Conservation (phyloP, 768 basidiomycete genomes). For the Tulasnella sp. region DNA sequence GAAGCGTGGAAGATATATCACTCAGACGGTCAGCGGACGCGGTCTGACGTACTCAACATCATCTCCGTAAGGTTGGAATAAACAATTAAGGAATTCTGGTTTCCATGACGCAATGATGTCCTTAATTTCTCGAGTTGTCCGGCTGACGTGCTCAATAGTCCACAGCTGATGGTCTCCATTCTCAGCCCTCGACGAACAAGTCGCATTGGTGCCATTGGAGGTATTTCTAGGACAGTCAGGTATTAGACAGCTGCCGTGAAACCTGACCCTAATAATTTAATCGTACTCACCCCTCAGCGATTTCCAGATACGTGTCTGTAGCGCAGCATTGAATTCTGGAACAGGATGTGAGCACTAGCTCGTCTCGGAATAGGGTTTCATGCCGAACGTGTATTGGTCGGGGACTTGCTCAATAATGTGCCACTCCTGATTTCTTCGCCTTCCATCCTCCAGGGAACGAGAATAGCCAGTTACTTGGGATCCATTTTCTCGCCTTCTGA, state of each 20-base stretch:
- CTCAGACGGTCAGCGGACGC: too few relatives aligned
- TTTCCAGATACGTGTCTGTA: not conserved
- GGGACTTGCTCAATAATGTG: not conserved
- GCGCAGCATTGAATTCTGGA: not conserved
- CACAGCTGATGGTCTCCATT: not conserved
- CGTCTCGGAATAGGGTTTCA: not conserved
- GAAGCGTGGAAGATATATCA: too few relatives aligned
- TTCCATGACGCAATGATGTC: not conserved
- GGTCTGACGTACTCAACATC: too few relatives aligned
- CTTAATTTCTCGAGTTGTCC: not conserved
- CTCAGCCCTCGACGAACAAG: not conserved
- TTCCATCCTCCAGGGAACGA: not conserved
- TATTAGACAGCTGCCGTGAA: not conserved
- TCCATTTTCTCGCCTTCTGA: not conserved
- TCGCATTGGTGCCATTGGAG: not conserved
- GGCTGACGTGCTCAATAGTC: not conserved
- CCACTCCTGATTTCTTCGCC: not conserved
- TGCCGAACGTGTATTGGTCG: not conserved
- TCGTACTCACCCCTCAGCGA: not conserved
- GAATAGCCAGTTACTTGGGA: not conserved
- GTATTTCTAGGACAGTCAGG: not conserved
- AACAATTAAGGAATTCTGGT: not conserved
- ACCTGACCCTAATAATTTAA: not conserved
- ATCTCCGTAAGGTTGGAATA: not conserved
- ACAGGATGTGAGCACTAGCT: not conserved